Evolutionary conservation across 2,329 filamentous ascomycete genomes (phyloP).

Genomic region (Pseudogymnoascus sp.): DNA sequence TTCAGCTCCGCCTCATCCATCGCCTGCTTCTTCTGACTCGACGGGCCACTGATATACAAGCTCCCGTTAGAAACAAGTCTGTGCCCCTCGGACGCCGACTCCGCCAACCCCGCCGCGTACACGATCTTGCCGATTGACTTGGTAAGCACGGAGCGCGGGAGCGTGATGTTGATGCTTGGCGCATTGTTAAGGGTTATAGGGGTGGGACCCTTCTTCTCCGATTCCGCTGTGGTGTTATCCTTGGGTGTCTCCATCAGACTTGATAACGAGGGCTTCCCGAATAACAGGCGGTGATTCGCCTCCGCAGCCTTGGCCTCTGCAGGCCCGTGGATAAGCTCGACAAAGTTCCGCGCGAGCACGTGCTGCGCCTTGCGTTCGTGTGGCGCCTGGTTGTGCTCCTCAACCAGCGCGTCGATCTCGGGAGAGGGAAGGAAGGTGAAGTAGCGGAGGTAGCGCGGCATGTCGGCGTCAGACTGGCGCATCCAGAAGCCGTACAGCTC

Average conservation of each 20-base stretch:
- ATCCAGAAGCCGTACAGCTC: constrained; percentile 91
- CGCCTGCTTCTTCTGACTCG: constrained; percentile 38
- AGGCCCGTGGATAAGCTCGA: constrained; percentile 70
- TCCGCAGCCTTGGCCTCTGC: constrained; percentile 58
- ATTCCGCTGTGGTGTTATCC: constrained; percentile 12
- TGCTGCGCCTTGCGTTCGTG: constrained; percentile 76
- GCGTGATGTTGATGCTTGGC: constrained; percentile 48
- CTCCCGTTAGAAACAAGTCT: constrained; percentile 50
- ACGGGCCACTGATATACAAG: constrained; percentile 54
- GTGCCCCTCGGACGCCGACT: constrained; percentile 51
- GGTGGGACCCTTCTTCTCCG: constrained; percentile 6
- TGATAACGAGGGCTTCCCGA: constrained; percentile 31
- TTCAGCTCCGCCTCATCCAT: constrained; percentile 47
- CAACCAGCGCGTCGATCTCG: constrained; percentile 63
- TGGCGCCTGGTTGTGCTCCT: constrained; percentile 60
- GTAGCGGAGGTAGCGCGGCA: constrained; percentile 76
- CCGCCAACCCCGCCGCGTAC: constrained; percentile 52
- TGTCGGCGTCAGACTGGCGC: constrained; percentile 70
- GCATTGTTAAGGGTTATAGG: constrained; percentile 39
- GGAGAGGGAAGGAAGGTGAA: constrained; percentile 79
- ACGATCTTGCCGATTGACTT: constrained; percentile 55
- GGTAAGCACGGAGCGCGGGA: constrained; percentile 52
- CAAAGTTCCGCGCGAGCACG: constrained; percentile 71
- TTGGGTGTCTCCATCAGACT: constrained; percentile 10
- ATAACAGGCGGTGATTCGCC: constrained; percentile 45